Base-by-base conservation (phyloP, 148 eudicot genomes). In the Fagopyrum esculentum region DNA sequence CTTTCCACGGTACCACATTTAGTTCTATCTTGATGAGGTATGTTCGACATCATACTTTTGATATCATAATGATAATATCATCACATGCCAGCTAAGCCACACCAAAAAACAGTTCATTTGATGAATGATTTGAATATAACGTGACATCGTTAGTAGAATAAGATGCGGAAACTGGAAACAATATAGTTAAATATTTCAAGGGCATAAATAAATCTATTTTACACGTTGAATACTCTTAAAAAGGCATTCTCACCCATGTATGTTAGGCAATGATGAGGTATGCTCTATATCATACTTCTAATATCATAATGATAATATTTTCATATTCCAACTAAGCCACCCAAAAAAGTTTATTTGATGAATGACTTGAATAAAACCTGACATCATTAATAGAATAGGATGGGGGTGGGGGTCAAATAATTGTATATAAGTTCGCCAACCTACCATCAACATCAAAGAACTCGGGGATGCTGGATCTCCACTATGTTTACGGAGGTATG, bases 371-470 rank as follows among this genome's bases (percentile, higher is more conserved):
- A 35, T 35, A 35, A 0, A 35, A 35, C 40, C 40, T 35, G 40
- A 35, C 40, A 35, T 35, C 40, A 35, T 35, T 35, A 35, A 35
- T 2, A 35, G 40, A 35, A 35, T 35, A 35, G 40, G 40, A 35
- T 35, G 40, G 40, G 40, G 40, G 6, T 40, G 50, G 72, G 35
- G 45, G 73, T 13, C 52, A 16, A 8, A 17, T n/a, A 56, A 51
- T 55, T 22, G 52, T 70, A 74, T 81, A 59, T 49, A 29, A 59
- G 72, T 70, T 51, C 55, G 11, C 60, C 56, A 73, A 52, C 72
- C 80, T 86, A 94, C 98, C 98, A 91, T 86, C 85, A 93, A 74
- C 93, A 94, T 90, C 29, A n/a, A 57, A 40, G 93, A 81, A 81
- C 73, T 74, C 75, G 64, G 80, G 74, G 70, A 40, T 59, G 74